Base-by-base conservation (phyloP, 202 grass and related monocot genomes). In the Eragrostis tef region DNA sequence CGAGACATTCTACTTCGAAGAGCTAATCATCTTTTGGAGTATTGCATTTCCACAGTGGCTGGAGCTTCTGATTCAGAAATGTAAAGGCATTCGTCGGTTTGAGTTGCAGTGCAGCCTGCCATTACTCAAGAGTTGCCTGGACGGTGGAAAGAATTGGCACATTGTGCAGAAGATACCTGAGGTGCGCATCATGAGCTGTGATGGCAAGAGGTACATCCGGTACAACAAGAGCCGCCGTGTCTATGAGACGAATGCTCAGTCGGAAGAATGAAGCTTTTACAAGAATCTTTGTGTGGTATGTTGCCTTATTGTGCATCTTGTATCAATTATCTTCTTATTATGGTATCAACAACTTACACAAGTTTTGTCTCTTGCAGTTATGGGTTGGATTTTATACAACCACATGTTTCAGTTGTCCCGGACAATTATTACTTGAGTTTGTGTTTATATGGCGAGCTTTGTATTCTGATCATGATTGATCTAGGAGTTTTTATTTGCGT, bases 11-110 rank as follows among this genome's bases (percentile, higher is more conserved):
- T 91, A 90, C 68, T 93, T 96, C 2, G 90, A 93, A 71, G 93
- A 96, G 86, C 50, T 95, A 73, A 79, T 95, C 27, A 95, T 86
- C 83, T 95, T 95, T 73, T 95, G 93, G 93, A 95, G 80, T 72
- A 86, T 95, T 1, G 83, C 88, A 4, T 91, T 97, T 44, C 91
- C 94, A 10, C 81, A 83, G 63, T 97, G 94, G 94, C 67, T 97
- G 46, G 83, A 89, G 70, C 75, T 64, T 74, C 42, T 97, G 60
- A 80, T 92, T 79, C 83, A 66, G 6, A 85, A 88, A 74, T 79
- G 81, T 36, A 77, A 80, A 53, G 80, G 77, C 39, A 63, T 94
- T 59, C 80, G 50, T 9, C 77, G 82, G 51, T 93, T 97, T 9
- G 87, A 94, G 67, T 74, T 97, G 51, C 87, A 83, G 44, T 94